Percentiles rank a stretch among this genome's conserved stretches.
phyloP scores from a whole-genome alignment of 2,329 filamentous ascomycete species.

The Daldinia eschscholtzii region DNA sequence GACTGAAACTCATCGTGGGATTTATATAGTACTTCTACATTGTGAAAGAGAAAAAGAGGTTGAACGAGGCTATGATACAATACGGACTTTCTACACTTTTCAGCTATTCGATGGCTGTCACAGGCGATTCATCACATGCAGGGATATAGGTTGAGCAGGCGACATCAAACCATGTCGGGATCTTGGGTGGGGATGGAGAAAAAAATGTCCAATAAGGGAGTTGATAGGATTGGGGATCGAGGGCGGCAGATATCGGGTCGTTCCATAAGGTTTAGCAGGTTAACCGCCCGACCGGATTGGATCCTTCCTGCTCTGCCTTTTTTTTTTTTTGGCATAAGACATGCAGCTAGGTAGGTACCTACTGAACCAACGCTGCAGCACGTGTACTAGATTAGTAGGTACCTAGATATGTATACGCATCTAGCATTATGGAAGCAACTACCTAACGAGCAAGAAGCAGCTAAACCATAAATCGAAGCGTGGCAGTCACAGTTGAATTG shows the following conservation, averaged over 20 bases:
- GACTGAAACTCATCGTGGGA: conserved; percentile 4
- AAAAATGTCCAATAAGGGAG: conserved; percentile 10
- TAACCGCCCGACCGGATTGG: conserved; percentile 25
- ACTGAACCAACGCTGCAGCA: neutral
- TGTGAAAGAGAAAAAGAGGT: conserved; percentile 10
- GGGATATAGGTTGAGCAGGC: conserved; percentile 32
- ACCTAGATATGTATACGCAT: no score
- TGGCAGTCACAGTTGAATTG: neutral
- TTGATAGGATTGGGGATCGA: neutral
- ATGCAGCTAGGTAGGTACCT: neutral
- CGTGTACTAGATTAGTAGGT: no score
- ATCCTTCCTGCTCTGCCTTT: conserved; percentile 2
- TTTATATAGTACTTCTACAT: conserved; percentile 19
- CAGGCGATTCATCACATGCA: conserved; percentile 23
- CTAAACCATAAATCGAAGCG: neutral
- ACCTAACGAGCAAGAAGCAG: neutral
- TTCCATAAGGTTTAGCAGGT: conserved; percentile 25
- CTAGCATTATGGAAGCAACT: neutral
- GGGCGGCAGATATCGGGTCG: conserved; percentile 26
- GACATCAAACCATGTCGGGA: conserved; percentile 33
- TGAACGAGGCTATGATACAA: conserved; percentile 21
- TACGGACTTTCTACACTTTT: conserved; percentile 15
- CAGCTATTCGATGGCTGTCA: conserved; percentile 29
- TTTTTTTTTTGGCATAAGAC: neutral
- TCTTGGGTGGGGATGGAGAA: conserved; percentile 17